Conservation (phyloP, 2,329 filamentous ascomycete species). For the Sporothrix schenckii region DNA sequence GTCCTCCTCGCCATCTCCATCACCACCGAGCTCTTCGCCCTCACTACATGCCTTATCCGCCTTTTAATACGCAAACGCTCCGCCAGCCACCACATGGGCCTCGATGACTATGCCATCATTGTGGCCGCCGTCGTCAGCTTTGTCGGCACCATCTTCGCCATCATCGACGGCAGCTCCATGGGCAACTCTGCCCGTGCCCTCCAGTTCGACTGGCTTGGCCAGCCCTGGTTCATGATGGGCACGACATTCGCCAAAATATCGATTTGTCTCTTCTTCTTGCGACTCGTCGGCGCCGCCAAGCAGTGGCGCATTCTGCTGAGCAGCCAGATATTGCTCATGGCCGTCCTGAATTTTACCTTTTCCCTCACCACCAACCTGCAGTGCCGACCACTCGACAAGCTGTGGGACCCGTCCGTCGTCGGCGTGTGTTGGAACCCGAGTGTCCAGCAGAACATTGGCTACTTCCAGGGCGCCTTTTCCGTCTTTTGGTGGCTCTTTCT, state of each 20-base stretch:
- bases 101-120: slow-evolving; percentile 44
- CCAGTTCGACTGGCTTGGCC: slow-evolving; percentile 44
- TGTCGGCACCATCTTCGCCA: slow-evolving; percentile 44
- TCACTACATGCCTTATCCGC: slow-evolving; percentile 44
- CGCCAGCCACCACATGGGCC: slow-evolving; percentile 38
- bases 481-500: slow-evolving; percentile 46
- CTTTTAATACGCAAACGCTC: slow-evolving; percentile 41
- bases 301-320: slow-evolving; percentile 43
- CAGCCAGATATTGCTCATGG: slow-evolving; percentile 42
- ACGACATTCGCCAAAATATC: slow-evolving; percentile 46
- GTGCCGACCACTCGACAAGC: slow-evolving; percentile 46
- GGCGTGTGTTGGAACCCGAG: slow-evolving; percentile 44
- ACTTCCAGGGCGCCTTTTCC: slow-evolving; percentile 46
- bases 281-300: slow-evolving; percentile 40
- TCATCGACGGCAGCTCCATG: slow-evolving; percentile 42
- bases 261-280: slow-evolving; percentile 45
- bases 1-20: slow-evolving; percentile 46
- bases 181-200: slow-evolving; percentile 39
- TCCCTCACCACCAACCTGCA: slow-evolving; percentile 44
- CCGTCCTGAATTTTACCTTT: slow-evolving; percentile 43
- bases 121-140: slow-evolving; percentile 44
- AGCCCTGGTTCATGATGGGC: slow-evolving; percentile 46
- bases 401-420: slow-evolving; percentile 42
- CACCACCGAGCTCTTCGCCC: slow-evolving; percentile 42
- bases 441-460: slow-evolving; percentile 44